A percentile compares a stretch with the other conserved stretches of the same genome.
Evolutionary conservation across 2,329 filamentous ascomycete genomes (phyloP).

Genomic region (Epichloe hybrida): DNA sequence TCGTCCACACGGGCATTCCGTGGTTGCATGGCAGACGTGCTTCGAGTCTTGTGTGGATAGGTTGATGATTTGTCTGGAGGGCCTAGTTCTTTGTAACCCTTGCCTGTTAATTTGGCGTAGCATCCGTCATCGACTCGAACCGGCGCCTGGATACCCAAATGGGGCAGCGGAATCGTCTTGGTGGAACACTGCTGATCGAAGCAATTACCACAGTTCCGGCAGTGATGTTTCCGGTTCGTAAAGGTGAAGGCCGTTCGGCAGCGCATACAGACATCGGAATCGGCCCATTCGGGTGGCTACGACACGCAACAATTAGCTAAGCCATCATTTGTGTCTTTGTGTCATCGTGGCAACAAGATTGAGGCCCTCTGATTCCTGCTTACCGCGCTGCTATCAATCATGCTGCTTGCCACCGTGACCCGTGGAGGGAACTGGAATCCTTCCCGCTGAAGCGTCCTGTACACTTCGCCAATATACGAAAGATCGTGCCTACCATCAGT

Average conservation of each 20-base stretch:
- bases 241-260: slow-evolving; percentile 93
- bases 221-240: slow-evolving; percentile 97
- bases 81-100: slow-evolving; percentile 27
- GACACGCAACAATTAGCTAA: neutral
- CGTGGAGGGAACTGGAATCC: slow-evolving; percentile 83
- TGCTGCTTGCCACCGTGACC: slow-evolving; percentile 79
- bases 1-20: slow-evolving; percentile 79
- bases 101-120: slow-evolving; percentile 76
- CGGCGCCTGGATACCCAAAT: slow-evolving; percentile 80
- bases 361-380: neutral
- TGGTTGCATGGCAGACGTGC: slow-evolving; percentile 66
- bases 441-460: slow-evolving; percentile 67
- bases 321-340: neutral
- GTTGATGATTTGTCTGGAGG: slow-evolving; percentile 34
- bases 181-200: slow-evolving; percentile 92
- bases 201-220: slow-evolving; percentile 92
- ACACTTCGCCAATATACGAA: slow-evolving; percentile 78
- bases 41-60: slow-evolving; percentile 49
- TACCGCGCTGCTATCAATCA: slow-evolving; percentile 94
- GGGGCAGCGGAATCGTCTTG: slow-evolving; percentile 77
- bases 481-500: slow-evolving; percentile 75
- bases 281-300: slow-evolving; percentile 89
- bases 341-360: neutral
- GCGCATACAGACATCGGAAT: slow-evolving; percentile 97
- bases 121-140: slow-evolving; percentile 95